A percentile compares a stretch with the other conserved stretches of the same genome.
These are phyloP conservation scores for Oropetium thomaeum DNA, from an alignment of 176 grass and related monocot species.

Conservation along the genomic window DNA sequence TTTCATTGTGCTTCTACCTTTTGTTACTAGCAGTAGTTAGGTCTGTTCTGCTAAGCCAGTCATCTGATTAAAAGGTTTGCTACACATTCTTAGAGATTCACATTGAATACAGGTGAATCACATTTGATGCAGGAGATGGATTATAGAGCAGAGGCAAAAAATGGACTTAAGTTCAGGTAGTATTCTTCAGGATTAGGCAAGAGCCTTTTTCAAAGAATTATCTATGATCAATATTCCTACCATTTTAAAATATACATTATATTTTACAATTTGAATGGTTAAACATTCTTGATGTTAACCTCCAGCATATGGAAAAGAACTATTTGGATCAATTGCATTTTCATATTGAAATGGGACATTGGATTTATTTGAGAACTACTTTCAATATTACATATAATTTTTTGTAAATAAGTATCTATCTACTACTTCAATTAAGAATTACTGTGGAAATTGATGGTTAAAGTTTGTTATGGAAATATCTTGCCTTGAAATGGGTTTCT, in stretches of 20 bases:
- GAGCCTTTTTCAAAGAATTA: not conserved
- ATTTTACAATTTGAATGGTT: not conserved
- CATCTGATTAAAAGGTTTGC: constrained; percentile 22
- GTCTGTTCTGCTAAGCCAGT: not conserved
- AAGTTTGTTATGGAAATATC: not conserved
- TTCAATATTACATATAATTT: not conserved
- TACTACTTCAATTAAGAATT: not conserved
- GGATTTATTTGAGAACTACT: not conserved
- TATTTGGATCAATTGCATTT: not conserved
- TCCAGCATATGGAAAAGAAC: not conserved
- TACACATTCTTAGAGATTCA: constrained; percentile 78
- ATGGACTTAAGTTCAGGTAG: constrained; percentile 90
- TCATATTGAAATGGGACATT: not conserved
- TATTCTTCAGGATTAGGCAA: constrained; percentile 28
- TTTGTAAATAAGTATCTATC: not conserved
- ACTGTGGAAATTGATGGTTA: not conserved
- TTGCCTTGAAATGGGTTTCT: not conserved
- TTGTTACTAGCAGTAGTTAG: constrained; percentile 17
- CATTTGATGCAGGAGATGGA: constrained; percentile 99
- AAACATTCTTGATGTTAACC: not conserved
- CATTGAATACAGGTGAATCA: constrained; percentile 99
- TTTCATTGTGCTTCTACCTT: not conserved
- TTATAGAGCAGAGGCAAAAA: constrained; percentile 95
- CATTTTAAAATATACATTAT: not conserved
- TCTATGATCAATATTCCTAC: constrained; percentile 16